phyloP scores from a whole-genome alignment of 2,329 filamentous ascomycete genomes.

The Paramyrothecium roridum region DNA sequence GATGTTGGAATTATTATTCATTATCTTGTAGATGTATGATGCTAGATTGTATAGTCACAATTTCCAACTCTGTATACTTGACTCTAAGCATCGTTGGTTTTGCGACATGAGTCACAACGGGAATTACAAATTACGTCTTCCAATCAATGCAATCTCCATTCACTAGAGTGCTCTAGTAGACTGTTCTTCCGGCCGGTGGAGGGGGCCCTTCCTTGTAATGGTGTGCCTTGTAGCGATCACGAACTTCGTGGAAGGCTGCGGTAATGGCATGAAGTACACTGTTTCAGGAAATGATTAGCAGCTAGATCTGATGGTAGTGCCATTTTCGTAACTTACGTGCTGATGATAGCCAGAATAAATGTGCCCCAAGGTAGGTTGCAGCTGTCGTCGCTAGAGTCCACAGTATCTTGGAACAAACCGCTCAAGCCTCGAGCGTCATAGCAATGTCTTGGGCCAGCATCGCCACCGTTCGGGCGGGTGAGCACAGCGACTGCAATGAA shows the following conservation, averaged over 20 bases:
- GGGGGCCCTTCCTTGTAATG: no score
- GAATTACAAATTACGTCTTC: no score
- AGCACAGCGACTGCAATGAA: conserved; percentile 1
- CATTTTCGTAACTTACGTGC: neutral
- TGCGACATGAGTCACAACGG: no score
- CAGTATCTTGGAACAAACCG: neutral
- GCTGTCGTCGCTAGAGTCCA: neutral
- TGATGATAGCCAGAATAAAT: neutral
- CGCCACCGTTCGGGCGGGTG: neutral
- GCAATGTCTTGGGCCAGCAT: neutral
- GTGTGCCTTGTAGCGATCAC: conserved; percentile 1
- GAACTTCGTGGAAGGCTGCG: neutral
- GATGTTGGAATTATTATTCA: no score
- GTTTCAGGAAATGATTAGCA: neutral
- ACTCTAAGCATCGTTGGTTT: no score
- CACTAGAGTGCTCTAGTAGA: no score
- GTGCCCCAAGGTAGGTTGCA: neutral
- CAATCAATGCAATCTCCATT: no score
- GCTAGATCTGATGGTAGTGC: neutral
- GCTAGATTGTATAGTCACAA: no score
- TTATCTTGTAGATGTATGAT: no score
- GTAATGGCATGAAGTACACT: neutral
- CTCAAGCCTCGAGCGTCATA: neutral
- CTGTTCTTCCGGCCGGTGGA: no score
- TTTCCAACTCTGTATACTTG: no score